phyloP scores from a whole-genome alignment of 2,329 filamentous ascomycete species.

The Fusarium sp. region DNA sequence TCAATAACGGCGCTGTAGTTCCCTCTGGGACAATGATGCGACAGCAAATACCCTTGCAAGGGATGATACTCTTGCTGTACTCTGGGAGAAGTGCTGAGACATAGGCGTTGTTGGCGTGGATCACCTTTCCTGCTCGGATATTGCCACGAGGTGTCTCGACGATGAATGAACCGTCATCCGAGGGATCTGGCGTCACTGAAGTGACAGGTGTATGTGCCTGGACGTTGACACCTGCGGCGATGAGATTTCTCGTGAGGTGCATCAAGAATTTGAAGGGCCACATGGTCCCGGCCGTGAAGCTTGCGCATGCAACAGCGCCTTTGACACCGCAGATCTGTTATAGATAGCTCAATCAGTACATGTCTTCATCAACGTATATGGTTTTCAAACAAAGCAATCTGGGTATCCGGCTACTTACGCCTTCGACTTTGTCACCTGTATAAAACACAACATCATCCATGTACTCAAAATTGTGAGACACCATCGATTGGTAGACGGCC shows the following conservation, averaged over 20 bases:
- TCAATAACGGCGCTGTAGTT: not conserved
- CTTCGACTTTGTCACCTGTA: not conserved
- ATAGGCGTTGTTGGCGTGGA: slow-evolving; percentile 74
- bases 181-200: not conserved
- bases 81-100: slow-evolving; percentile 66
- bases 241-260: slow-evolving; percentile 47
- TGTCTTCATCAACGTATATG: not conserved
- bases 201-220: not conserved
- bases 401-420: not conserved
- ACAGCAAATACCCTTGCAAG: slow-evolving; percentile 58
- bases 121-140: slow-evolving; percentile 60
- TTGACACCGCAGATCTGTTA: not conserved
- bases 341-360: not conserved
- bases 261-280: slow-evolving; percentile 24
- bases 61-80: slow-evolving; percentile 68
- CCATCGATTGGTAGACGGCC: not conserved
- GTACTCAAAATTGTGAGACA: not conserved
- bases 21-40: not conserved
- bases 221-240: not conserved
- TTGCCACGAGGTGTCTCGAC: slow-evolving; percentile 47
- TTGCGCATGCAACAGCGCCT: slow-evolving; percentile 1
- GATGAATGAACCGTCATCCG: not conserved
- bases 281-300: not conserved
- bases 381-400: not conserved
- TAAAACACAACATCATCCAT: slow-evolving; percentile 6